Evolutionary conservation across 192 early-diverging fungal species (phyloP).

Genomic region (Bifiguratus adelaidae): DNA sequence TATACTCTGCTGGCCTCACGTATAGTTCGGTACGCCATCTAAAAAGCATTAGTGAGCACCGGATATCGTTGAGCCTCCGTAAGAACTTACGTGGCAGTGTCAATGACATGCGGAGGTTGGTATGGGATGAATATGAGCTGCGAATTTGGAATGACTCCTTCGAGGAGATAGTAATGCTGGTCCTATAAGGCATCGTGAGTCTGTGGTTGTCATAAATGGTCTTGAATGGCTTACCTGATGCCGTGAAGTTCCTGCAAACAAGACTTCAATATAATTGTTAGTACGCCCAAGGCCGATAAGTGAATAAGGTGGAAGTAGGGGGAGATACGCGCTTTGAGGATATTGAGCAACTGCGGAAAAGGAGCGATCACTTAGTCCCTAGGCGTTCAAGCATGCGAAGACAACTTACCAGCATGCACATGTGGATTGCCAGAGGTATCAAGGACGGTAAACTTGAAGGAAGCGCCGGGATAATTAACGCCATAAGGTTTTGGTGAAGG

Average conservation of each 20-base stretch:
- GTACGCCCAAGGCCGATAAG: slow-evolving; percentile 86
- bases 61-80: neutral
- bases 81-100: slow-evolving; percentile 27
- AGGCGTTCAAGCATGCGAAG: neutral
- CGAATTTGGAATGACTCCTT: slow-evolving; percentile 90
- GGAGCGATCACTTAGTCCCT: too few species aligned
- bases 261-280: slow-evolving; percentile 92
- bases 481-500: slow-evolving; percentile 52
- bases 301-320: slow-evolving; percentile 69
- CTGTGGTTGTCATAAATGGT: neutral
- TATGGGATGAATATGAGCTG: slow-evolving; percentile 82
- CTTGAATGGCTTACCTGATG: slow-evolving; percentile 30
- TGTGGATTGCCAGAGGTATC: slow-evolving; percentile 70
- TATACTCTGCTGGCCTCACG: slow-evolving; percentile 77
- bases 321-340: slow-evolving; percentile 66
- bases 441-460: slow-evolving; percentile 81
- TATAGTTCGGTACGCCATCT: slow-evolving; percentile 86
- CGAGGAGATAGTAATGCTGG: slow-evolving; percentile 50
- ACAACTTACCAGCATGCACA: slow-evolving; percentile 49
- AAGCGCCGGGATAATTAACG: slow-evolving; percentile 72
- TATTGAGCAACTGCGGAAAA: slow-evolving; percentile 54
- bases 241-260: slow-evolving; percentile 73
- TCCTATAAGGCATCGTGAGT: slow-evolving; percentile 2
- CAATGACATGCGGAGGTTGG: slow-evolving; percentile 29
- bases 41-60: neutral